phyloP scores from a whole-genome alignment of 495 filamentous ascomycete species.

The Hypoxylon perforatum region DNA sequence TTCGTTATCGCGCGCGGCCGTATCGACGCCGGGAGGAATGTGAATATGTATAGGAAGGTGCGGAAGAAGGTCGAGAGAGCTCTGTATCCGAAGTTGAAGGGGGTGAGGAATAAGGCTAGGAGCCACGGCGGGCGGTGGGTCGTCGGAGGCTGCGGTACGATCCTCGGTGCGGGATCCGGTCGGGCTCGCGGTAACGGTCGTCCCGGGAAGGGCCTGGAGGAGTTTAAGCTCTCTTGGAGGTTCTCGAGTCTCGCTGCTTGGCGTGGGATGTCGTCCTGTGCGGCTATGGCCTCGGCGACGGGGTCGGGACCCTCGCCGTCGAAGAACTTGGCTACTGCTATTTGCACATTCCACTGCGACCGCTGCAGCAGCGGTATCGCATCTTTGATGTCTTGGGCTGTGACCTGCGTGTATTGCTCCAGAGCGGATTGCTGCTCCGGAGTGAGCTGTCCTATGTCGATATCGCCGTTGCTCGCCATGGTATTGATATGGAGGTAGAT shows the following conservation, averaged over 20 bases:
- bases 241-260: conserved; percentile 73
- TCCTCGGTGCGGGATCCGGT: conserved; percentile 77
- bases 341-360: conserved; percentile 97
- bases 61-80: conserved; percentile 74
- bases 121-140: conserved; percentile 76
- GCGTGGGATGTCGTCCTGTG: conserved; percentile 67
- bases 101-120: conserved; percentile 80
- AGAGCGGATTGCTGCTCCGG: conserved; percentile 81
- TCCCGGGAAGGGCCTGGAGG: conserved; percentile 44
- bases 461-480: conserved; percentile 52
- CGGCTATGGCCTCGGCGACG: conserved; percentile 78
- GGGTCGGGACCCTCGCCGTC: conserved; percentile 91
- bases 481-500: conserved; percentile 9
- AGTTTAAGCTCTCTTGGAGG: conserved; percentile 68
- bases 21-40: conserved; percentile 55
- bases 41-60: conserved; percentile 80
- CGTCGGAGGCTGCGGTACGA: conserved; percentile 77
- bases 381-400: conserved; percentile 79
- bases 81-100: conserved; percentile 80
- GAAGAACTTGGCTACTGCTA: conserved; percentile 96
- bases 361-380: conserved; percentile 84
- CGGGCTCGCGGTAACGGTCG: conserved; percentile 44
- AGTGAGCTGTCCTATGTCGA: conserved; percentile 77
- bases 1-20: conserved; percentile 74
- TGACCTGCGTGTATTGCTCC: conserved; percentile 88